Conservation (phyloP, 176 grass and related monocot genomes). For the Raddia guianensis region DNA sequence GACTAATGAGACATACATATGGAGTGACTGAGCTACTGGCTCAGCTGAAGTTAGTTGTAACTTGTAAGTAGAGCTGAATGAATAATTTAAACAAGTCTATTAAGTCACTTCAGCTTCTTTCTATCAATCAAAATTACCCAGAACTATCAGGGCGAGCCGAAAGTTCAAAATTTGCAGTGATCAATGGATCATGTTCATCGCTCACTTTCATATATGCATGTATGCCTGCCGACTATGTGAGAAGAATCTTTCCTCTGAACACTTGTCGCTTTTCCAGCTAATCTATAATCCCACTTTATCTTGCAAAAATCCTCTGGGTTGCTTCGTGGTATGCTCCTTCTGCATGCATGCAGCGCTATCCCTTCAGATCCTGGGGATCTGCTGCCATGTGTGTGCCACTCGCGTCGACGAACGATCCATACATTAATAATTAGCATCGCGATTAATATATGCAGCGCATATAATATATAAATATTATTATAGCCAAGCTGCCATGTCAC, state of each 20-base stretch:
- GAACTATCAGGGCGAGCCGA: too few relatives aligned
- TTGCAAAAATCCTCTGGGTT: neutral
- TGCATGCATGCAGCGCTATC: neutral
- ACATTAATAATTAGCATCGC: too few relatives aligned
- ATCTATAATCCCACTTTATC: neutral
- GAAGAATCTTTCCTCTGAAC: neutral
- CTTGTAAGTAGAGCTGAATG: too few relatives aligned
- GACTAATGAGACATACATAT: too few relatives aligned
- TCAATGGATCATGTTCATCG: neutral
- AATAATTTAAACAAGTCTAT: too few relatives aligned
- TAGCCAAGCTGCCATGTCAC: constrained; percentile 16
- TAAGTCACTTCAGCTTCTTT: too few relatives aligned
- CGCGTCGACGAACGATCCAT: neutral
- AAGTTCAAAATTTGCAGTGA: too few relatives aligned
- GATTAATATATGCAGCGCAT: too few relatives aligned
- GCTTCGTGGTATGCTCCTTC: neutral
- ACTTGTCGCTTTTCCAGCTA: neutral
- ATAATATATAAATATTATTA: too few relatives aligned
- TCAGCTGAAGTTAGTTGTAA: too few relatives aligned
- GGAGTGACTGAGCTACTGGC: too few relatives aligned
- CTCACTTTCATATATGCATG: neutral
- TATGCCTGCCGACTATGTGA: neutral
- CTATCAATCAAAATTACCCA: too few relatives aligned
- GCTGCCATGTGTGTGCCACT: constrained; percentile 36
- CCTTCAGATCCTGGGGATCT: neutral